Evolutionary conservation across 2,329 filamentous ascomycete species (phyloP).

Genomic region (Fusarium pininemorale): DNA sequence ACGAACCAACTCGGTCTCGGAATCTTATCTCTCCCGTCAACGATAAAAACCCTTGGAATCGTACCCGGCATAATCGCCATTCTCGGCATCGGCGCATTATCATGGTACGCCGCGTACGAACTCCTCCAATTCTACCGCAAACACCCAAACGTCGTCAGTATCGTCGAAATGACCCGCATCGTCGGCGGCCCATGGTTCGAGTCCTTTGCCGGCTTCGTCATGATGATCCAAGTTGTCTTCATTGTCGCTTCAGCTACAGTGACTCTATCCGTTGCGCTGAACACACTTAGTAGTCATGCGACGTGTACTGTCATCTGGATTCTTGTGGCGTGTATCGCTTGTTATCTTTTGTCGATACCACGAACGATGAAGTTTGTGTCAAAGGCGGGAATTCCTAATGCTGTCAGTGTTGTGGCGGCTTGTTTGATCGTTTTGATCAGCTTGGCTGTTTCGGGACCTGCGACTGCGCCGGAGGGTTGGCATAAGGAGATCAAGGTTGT

Average conservation of each 20-base stretch:
- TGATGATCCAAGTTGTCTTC: conserved; percentile 38
- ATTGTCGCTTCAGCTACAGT: conserved; percentile 34
- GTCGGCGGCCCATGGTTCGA: conserved; percentile 46
- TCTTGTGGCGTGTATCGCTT: conserved; percentile 23
- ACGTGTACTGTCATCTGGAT: conserved; percentile 36
- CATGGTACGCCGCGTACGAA: conserved; percentile 63
- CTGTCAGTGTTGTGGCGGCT: conserved; percentile 31
- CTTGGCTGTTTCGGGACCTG: conserved; percentile 29
- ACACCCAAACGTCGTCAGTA: conserved; percentile 73
- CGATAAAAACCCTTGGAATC: conserved; percentile 71
- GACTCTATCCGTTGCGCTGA: conserved; percentile 32
- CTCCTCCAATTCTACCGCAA: conserved; percentile 72
- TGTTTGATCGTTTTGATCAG: conserved; percentile 36
- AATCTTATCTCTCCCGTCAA: conserved; percentile 73
- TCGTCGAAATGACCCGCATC: conserved; percentile 72
- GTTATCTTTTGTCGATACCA: conserved; percentile 29
- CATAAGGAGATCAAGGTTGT: conserved; percentile 30
- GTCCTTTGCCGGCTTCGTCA: conserved; percentile 28
- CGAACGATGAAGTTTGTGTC: conserved; percentile 41
- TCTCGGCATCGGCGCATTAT: conserved; percentile 68
- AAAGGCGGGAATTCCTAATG: conserved; percentile 34
- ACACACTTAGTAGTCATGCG: conserved; percentile 34
- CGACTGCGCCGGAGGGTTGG: conserved; percentile 28
- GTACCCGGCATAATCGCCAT: conserved; percentile 74
- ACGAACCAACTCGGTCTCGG: conserved; percentile 45